Percentiles rank a stretch among this genome's conserved stretches.
Conservation (phyloP, 1,284 basidiomycete genomes). For the Erythrobasidium hasegawianum region DNA sequence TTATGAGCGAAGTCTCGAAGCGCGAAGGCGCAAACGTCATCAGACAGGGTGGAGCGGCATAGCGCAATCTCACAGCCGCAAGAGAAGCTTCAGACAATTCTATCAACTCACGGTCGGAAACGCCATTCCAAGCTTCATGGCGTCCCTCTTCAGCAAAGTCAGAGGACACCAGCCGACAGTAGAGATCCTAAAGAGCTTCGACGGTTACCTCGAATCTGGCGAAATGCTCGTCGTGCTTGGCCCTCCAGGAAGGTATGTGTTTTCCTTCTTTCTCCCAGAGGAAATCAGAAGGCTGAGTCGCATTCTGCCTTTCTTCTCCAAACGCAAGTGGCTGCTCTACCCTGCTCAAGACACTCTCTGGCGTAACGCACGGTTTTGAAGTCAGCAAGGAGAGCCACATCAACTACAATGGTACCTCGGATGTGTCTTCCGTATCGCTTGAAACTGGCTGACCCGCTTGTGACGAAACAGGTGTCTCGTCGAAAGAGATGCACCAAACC, state of each 20-base stretch:
- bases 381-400: slow-evolving; percentile 56
- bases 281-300: too few species aligned
- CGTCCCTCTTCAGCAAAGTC: slow-evolving; percentile 48
- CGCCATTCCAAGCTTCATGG: slow-evolving; percentile 48
- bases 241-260: slow-evolving; percentile 59
- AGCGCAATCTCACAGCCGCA: slow-evolving; percentile 53
- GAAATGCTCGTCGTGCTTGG: slow-evolving; percentile 59
- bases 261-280: too few species aligned
- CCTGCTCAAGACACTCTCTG: slow-evolving; percentile 56
- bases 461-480: slow-evolving; percentile 10
- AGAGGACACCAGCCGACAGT: slow-evolving; percentile 51
- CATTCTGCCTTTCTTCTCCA: too few species aligned
- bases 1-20: slow-evolving; percentile 46
- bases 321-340: slow-evolving; percentile 59
- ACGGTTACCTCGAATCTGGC: slow-evolving; percentile 58
- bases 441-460: too few species aligned
- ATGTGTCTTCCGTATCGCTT: too few species aligned
- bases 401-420: slow-evolving; percentile 55
- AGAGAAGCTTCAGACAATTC: slow-evolving; percentile 54
- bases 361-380: slow-evolving; percentile 55
- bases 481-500: slow-evolving; percentile 29
- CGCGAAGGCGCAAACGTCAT: slow-evolving; percentile 46
- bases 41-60: slow-evolving; percentile 53
- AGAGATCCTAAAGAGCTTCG: slow-evolving; percentile 55
- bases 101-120: slow-evolving; percentile 53